These are phyloP conservation scores for Pochonia chlamydosporia DNA, from an alignment of 2,329 filamentous ascomycete species.

Conservation along the genomic window DNA sequence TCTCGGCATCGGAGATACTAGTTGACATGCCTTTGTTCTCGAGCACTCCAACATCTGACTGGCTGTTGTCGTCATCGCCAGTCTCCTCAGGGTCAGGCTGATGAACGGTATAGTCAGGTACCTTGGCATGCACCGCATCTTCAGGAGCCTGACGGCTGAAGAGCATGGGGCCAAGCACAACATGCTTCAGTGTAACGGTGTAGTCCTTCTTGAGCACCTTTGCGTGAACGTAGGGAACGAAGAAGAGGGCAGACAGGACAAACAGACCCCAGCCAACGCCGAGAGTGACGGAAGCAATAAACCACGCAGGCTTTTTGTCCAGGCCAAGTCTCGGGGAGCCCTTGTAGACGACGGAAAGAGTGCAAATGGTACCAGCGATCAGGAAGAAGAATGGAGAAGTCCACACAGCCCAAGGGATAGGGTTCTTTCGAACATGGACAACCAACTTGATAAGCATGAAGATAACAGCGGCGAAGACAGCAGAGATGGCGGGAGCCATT, in stretches of 20 bases:
- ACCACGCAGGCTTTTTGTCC: conserved; percentile 61
- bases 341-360: conserved; percentile 76
- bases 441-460: conserved; percentile 59
- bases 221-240: conserved; percentile 63
- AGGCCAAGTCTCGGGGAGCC: conserved; percentile 64
- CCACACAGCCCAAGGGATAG: conserved; percentile 66
- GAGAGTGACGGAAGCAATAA: conserved; percentile 60
- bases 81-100: conserved; percentile 51
- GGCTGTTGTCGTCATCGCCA: conserved; percentile 18
- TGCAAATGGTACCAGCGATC: conserved; percentile 67
- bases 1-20: not conserved
- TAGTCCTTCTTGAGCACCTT: conserved; percentile 64
- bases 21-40: conserved; percentile 17
- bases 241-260: conserved; percentile 60
- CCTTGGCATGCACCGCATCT: conserved; percentile 46
- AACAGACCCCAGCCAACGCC: conserved; percentile 56
- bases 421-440: conserved; percentile 66
- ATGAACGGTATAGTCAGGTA: conserved; percentile 73
- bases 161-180: conserved; percentile 58
- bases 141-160: conserved; percentile 51
- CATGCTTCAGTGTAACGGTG: conserved; percentile 56
- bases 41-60: conserved; percentile 16
- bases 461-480: conserved; percentile 56
- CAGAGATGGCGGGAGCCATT: conserved; percentile 64
- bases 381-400: conserved; percentile 74